Base-by-base conservation (phyloP, 805 yeast genomes). In the Starmerella sirachaensis region DNA sequence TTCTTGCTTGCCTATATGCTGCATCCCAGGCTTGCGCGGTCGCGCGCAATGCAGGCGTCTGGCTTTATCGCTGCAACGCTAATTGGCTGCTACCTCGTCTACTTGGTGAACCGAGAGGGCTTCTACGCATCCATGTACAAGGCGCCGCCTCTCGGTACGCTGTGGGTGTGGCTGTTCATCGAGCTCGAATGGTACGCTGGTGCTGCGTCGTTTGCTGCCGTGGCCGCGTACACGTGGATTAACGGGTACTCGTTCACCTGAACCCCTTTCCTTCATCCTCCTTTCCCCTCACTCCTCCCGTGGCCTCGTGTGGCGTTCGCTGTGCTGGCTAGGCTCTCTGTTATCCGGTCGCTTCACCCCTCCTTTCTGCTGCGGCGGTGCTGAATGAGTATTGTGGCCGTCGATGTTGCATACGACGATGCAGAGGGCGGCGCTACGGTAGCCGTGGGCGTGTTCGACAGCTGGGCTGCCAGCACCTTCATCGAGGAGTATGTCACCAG, bases 71-170 rank as follows among this genome's bases (percentile, higher is more conserved):
- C 48, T 6, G 38, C 55, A 18, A 43, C 50, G 4, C 45, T 38
- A 3, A 42, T 58, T 18, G 65, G 65, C 29, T 44, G 58, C 24
- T 60, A 59, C 40, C 42, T 61, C 21, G 48, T 61, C 13, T 52
- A 50, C 33, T 46, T 55, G 6, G 45, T 60, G 20, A 50, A 58
- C 35, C 57, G 52, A 35, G 57, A 53, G 30, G 64, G 62, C 23
- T 62, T 62, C 50, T 57, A 52, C 45, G 55, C 60, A 2, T 53
- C 58, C 16, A 63, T 62, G 65, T 82, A 52, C 28, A 43, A 52
- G 29, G 63, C 64, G 6, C 67, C 67, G 8, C 60, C 66, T 2
- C 43, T 62, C 5, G 66, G 65, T 14, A 62, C 67, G 11, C 38
- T 62, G 7, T 57, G 62, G 55, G 54, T 59, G 7, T 62, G 65